Base-by-base conservation (phyloP, 2,329 filamentous ascomycete genomes). In the Diaporthe destruens region DNA sequence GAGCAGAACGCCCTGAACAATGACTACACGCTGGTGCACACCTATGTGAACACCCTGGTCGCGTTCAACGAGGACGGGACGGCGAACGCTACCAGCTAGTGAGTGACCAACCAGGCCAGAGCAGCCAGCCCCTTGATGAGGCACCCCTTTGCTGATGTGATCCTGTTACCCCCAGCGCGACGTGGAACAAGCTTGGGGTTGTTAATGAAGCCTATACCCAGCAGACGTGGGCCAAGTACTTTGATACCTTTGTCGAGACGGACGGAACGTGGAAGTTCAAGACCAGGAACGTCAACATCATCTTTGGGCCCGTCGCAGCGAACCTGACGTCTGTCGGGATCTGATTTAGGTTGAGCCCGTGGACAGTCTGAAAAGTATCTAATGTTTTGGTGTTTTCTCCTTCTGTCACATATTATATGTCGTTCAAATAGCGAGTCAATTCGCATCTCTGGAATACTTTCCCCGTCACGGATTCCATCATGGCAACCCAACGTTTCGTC, bases 231-330 rank as follows among this genome's bases (percentile, higher is more conserved):
- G 61, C 61, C 1, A 66, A 66, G n/a, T 66, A 66, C 32, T 53
- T 39, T 20, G 61, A 66, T 2, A 66, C 47, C 11, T 23, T 53
- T 8, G 61, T 11, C 14, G 29, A 39, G 20, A 7, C n/a, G n/a
- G 61, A 66, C 25, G 61, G 61, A 16, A 66, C 47, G n/a, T 66
- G 61, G 61, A 66, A 66, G 16, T 66, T 66, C 14, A 23, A 66
- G 32, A 53, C 47, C 1, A 66, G 61, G n/a, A 2, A 18, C 2
- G 61, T 66, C 4, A 3, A 53, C 7, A 1, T 25, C 4, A 14
- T 39, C 14, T 66, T 66, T 16, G 61, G 61, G 20, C 61, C 61
- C 2, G 0, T 66, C n/a, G 53, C 61, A 14, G 39, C 61, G 2
- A 66, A 66, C 14, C 20, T 66, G 2, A 66, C 61, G n/a, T 20